These are phyloP conservation scores for Xerocomellus amylosporus DNA, from an alignment of 768 basidiomycete genomes.

Conservation along the genomic window DNA sequence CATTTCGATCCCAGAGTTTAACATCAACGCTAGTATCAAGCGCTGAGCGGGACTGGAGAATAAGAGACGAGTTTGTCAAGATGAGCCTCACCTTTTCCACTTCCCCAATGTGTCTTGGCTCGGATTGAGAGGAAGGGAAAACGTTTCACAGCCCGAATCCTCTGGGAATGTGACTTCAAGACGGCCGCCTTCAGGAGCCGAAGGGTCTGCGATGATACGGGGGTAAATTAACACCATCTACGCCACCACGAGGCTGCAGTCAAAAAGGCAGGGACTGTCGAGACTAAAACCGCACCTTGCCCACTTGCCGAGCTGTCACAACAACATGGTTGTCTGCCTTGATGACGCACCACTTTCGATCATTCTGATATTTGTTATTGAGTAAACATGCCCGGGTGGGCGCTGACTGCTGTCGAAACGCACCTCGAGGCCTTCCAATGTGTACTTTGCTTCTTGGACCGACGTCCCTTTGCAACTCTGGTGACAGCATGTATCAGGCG, in stretches of 20 bases:
- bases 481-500: background rate
- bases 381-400: background rate
- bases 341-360: slow-evolving; percentile 69
- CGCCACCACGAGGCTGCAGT: background rate
- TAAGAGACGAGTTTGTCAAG: background rate
- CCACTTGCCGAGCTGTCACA: slow-evolving; percentile 64
- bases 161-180: slow-evolving; percentile 60
- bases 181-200: slow-evolving; percentile 43
- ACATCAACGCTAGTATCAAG: slow-evolving; percentile 47
- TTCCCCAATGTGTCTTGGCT: slow-evolving; percentile 41
- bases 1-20: slow-evolving; percentile 43
- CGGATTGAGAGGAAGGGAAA: slow-evolving; percentile 59
- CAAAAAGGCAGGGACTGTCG: background rate
- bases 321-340: slow-evolving; percentile 51
- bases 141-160: slow-evolving; percentile 53
- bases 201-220: slow-evolving; percentile 44
- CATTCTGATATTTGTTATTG: slow-evolving; percentile 47
- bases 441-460: slow-evolving; percentile 53
- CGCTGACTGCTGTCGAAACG: slow-evolving; percentile 8
- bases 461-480: slow-evolving; percentile 74
- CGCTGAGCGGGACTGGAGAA: slow-evolving; percentile 1
- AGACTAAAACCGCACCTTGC: slow-evolving; percentile 43
- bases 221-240: slow-evolving; percentile 72
- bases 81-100: slow-evolving; percentile 55
- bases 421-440: slow-evolving; percentile 65